phyloP scores from a whole-genome alignment of 192 early-diverging fungal genomes.

The Piromyces sp. region DNA sequence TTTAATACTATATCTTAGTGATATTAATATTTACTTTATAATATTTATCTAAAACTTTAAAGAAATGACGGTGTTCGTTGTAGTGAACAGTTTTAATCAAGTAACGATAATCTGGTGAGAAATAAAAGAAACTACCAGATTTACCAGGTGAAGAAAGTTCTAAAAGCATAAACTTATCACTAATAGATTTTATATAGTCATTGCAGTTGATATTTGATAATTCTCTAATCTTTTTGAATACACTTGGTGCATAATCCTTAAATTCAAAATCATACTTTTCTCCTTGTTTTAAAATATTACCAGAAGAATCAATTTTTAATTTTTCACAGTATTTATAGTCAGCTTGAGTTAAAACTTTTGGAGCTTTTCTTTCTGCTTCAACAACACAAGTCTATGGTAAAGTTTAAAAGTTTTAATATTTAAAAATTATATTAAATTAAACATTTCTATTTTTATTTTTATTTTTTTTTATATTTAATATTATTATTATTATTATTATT shows the following conservation, averaged over 20 bases:
- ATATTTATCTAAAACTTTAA: conserved; percentile 70
- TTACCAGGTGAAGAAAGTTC: conserved; percentile 93
- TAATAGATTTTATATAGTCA: conserved; percentile 87
- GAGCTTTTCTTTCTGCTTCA: not conserved
- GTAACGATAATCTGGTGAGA: conserved; percentile 89
- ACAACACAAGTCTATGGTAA: not conserved
- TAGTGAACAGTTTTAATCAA: conserved; percentile 98
- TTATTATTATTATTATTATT: no score
- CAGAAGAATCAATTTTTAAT: not conserved
- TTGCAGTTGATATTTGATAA: conserved; percentile 71
- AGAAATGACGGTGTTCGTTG: conserved; percentile 86
- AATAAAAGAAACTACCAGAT: conserved; percentile 94
- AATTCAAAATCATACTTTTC: conserved; percentile 93
- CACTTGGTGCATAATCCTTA: conserved; percentile 97
- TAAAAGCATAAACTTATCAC: conserved; percentile 88
- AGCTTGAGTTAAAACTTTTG: not conserved
- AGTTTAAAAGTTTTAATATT: no score
- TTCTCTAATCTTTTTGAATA: conserved; percentile 78
- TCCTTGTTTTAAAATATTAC: not conserved
- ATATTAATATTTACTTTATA: conserved; percentile 31
- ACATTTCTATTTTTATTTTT: no score
- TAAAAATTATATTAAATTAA: no score
- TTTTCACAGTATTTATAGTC: not conserved
- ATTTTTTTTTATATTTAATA: no score
- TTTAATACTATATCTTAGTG: no score